These are phyloP conservation scores for Dryas drummondii DNA, from an alignment of 306 rosid species.

Conservation along the genomic window DNA sequence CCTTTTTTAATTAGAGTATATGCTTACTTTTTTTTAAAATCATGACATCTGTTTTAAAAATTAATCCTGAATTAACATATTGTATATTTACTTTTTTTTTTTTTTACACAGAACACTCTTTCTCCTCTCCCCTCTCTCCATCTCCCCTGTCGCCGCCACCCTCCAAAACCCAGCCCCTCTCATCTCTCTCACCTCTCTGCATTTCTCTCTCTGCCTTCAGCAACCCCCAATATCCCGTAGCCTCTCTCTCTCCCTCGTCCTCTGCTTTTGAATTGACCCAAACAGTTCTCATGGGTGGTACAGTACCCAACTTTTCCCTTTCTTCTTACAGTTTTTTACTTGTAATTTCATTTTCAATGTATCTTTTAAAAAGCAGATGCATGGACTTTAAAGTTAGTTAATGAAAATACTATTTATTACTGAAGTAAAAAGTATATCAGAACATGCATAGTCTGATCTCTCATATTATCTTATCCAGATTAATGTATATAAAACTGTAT, in stretches of 20 bases:
- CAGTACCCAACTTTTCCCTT: conserved; percentile 35
- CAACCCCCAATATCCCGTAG: no score
- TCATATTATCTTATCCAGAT: background rate
- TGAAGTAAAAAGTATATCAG: conserved; percentile 1
- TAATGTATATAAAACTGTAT: background rate
- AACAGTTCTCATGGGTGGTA: conserved; percentile 10
- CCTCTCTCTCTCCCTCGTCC: conserved; percentile 21
- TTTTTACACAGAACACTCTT: no score
- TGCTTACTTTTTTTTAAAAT: no score
- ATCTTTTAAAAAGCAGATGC: conserved; percentile 13
- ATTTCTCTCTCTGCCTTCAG: no score
- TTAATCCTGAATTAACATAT: no score
- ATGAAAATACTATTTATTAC: background rate
- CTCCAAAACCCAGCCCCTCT: no score
- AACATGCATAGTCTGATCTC: conserved; percentile 5
- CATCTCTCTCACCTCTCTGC: no score
- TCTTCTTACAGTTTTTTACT: conserved; percentile 1
- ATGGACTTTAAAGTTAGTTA: background rate
- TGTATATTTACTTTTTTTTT: no score
- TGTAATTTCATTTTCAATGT: conserved; percentile 26
- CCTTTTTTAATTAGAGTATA: no score
- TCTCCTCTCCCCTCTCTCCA: no score
- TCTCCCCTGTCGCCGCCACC: no score
- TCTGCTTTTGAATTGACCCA: conserved; percentile 45
- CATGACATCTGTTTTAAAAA: no score